Evolutionary conservation across 1,139 yeast genomes (phyloP).

Genomic region (Suhomyces kunorum): DNA sequence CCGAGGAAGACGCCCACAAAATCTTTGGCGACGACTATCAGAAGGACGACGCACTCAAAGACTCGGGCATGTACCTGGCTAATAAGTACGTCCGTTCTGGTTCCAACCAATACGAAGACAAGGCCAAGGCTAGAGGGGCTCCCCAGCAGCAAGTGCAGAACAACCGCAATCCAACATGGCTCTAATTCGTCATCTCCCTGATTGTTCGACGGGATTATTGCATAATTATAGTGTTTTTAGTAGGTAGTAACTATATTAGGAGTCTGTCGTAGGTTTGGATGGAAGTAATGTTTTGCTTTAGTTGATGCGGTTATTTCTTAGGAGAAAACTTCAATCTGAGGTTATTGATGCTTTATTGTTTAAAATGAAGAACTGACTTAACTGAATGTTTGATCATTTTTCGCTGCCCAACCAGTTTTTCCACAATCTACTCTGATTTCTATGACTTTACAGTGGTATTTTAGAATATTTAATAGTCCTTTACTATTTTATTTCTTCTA

Average conservation of each 20-base stretch:
- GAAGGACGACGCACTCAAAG: constrained; percentile 6
- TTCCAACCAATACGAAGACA: constrained; percentile 13
- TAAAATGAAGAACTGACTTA: no score
- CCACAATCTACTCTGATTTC: no score
- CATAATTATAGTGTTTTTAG: constrained; percentile 10
- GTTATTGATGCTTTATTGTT: no score
- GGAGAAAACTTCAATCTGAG: no score
- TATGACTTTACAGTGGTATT: no score
- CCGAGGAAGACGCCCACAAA: constrained; percentile 4
- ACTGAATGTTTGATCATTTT: no score
- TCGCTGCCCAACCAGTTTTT: no score
- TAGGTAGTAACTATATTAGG: constrained; percentile 2
- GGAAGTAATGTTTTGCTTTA: background rate
- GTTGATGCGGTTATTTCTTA: no score
- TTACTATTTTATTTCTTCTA: no score
- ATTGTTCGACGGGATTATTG: constrained; percentile 4
- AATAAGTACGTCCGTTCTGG: constrained; percentile 7
- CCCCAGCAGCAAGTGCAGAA: constrained; percentile 15
- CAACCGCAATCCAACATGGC: constrained; percentile 15
- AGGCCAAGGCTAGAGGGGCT: constrained; percentile 12
- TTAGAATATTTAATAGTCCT: no score
- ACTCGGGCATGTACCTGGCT: constrained; percentile 3
- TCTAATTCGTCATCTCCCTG: constrained; percentile 7
- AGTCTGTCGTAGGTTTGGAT: background rate
- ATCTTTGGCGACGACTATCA: constrained; percentile 9